Percentiles rank a stretch among this genome's conserved stretches.
These are phyloP conservation scores for Somion occarium DNA, from an alignment of 1,284 basidiomycete species.

Conservation along the genomic window DNA sequence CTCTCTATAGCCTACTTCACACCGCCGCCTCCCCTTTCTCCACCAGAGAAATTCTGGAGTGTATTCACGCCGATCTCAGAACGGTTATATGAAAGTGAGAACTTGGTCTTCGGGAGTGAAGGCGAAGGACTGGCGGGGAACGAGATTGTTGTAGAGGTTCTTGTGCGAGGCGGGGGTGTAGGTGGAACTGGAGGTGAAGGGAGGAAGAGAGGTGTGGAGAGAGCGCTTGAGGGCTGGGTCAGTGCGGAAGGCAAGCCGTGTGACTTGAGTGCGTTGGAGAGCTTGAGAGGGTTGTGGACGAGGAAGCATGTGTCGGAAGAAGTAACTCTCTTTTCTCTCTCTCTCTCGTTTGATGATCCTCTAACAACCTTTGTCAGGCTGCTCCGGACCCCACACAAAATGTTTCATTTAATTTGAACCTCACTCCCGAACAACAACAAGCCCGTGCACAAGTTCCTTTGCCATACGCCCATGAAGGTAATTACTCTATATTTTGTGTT, in stretches of 20 bases:
- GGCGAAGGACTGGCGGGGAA: slow-evolving; percentile 45
- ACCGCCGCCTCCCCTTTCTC: slow-evolving; percentile 55
- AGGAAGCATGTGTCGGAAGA: slow-evolving; percentile 33
- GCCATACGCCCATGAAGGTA: slow-evolving; percentile 83
- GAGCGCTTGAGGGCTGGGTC: slow-evolving; percentile 63
- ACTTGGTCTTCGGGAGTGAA: slow-evolving; percentile 50
- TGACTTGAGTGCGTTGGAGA: slow-evolving; percentile 42
- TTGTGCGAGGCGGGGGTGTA: slow-evolving; percentile 37
- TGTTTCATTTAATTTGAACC: slow-evolving; percentile 78
- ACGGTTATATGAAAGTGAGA: slow-evolving; percentile 53
- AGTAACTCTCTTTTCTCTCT: slow-evolving; percentile 29
- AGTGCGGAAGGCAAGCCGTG: slow-evolving; percentile 31
- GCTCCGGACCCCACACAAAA: slow-evolving; percentile 56
- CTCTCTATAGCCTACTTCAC: slow-evolving; percentile 64
- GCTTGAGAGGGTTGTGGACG: slow-evolving; percentile 43
- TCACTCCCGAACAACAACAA: slow-evolving; percentile 81
- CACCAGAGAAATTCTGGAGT: slow-evolving; percentile 68
- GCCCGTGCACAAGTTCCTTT: slow-evolving; percentile 77
- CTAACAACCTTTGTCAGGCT: slow-evolving; percentile 23
- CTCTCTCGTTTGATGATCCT: background rate
- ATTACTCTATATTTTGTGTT: slow-evolving; percentile 11
- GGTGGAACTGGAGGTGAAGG: slow-evolving; percentile 27
- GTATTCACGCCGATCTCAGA: slow-evolving; percentile 66
- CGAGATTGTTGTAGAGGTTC: slow-evolving; percentile 61
- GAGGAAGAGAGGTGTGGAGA: slow-evolving; percentile 50